Conservation (phyloP, 140 eudicot species). For the Erigeron philadelphicus region DNA sequence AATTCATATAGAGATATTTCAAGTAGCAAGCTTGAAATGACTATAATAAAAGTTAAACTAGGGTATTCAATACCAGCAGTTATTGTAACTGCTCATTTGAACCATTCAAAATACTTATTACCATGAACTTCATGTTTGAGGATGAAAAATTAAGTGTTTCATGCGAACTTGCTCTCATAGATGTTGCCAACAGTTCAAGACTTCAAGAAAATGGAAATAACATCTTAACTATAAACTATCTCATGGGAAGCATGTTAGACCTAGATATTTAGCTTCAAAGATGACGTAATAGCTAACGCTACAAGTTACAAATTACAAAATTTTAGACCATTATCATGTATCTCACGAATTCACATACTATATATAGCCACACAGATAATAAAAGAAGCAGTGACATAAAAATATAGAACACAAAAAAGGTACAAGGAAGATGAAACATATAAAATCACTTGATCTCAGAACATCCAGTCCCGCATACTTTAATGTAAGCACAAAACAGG, state of each 20-base stretch:
- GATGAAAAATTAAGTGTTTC: not conserved
- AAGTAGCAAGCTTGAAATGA: constrained; percentile 9
- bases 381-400: not conserved
- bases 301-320: not conserved
- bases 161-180: not conserved
- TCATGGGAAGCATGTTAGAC: not conserved
- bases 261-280: not conserved
- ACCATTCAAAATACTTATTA: not conserved
- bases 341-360: not conserved
- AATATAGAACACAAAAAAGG: not conserved
- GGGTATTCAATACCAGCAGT: constrained; percentile 6
- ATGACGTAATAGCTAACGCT: not conserved
- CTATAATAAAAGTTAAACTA: constrained; percentile 20
- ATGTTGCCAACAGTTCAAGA: not conserved
- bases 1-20: constrained; percentile 11
- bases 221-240: not conserved
- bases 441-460: constrained; percentile 4
- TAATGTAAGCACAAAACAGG: not conserved
- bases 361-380: not conserved
- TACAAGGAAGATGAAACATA: not conserved
- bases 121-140: not conserved
- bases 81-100: constrained; percentile 10
- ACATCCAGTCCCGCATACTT: not conserved
- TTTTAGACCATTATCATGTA: not conserved
- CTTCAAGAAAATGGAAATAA: not conserved